Base-by-base conservation (phyloP, 2,329 filamentous ascomycete genomes). In the Exophiala sideris region DNA sequence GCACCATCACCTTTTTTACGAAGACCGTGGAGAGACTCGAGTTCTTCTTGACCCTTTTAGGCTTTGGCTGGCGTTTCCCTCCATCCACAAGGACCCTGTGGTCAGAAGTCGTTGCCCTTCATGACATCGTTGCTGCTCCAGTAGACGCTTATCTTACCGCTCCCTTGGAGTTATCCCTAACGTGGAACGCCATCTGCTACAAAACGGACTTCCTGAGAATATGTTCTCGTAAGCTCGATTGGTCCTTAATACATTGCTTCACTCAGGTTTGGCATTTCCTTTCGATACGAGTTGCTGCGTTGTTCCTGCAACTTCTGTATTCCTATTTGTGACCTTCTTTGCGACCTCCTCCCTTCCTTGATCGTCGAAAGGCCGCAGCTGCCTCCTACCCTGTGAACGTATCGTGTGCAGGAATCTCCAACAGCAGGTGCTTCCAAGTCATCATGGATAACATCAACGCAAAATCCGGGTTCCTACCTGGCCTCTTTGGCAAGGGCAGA, bases 371-470 rank as follows among this genome's bases (percentile, higher is more conserved):
- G n/a, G 41, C 18, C 41, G 20, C 10, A 14, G n/a, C 14, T 44
- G n/a, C 20, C 41, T 47, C 32, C 14, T n/a, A 11, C 44, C 24
- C 34, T 35, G 18, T 2, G 24, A 4, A 29, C 24, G 24, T 35
- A 20, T 34, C 45, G 32, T 38, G 46, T 18, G 24, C 21, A n/a
- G 24, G n/a, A 10, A 14, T 12, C 14, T 21, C 18, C 8, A 38
- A 33, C 29, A 14, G 40, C 29, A 11, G 40, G 11, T 16, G 12
- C 56, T 21, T 33, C 21, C 40, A 54, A 18, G 5, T 29, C 9
- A 44, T 12, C 41, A 64, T 64, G 62, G 59, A 64, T 29, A 61
- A 59, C n/a, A 47, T 64, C 21, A 39, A 56, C n/a, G 16, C 49
- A 8, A 57, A 46, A 18, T 34, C 42, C 21, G 60, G 60, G 34